Evolutionary conservation across 1,139 yeast species (phyloP), one percentile per base, ranked within the genome.

Genomic region (Scheffersomyces parashehatae): DNA sequence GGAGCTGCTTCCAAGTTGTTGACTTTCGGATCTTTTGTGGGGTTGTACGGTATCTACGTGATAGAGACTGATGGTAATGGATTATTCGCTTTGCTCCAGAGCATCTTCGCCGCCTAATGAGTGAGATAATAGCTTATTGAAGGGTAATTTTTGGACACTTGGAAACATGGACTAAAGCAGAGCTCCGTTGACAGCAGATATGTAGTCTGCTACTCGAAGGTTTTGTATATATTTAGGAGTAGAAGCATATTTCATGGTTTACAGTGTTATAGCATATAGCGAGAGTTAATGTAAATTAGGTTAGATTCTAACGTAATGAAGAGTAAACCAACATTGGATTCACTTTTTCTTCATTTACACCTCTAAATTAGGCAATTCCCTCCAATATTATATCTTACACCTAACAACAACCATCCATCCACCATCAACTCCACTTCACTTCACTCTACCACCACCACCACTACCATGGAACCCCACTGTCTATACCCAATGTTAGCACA

Each of bases 1-100:
- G 76, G 73, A 44, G 60, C 74, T 37, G 88, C 93, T 43, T 75
- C 81, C 73, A 75, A 77, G 53, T 64, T 85, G 40, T 75, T 91
- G 56, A 80, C 83, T 41, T 64, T 82, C 8, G 96, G 97, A 30
- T 78, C 95, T 7, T 81, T 79, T 44, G 70, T 85, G 28, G 82
- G 86, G 20, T 74, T 89, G 44, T 88, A 85, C 62, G 98, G 98
- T 29, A 67, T 90, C 32, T 91, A 88, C 65, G 79, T 85, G 54
- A 73, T 88, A 55, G 97, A 91, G 67, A 87, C 86, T 10, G 73
- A 73, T 38, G 81, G 79, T 46, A 82, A 79, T 53, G 93, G 91
- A 0, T 51, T 83, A 24, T 70, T 75, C 37, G 79, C 74, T 44
- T 61, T 83, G 50, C 50, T 82, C 3, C 60, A 53, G 42, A 60